These are phyloP conservation scores for Fusarium sp. DNA, from an alignment of 2,329 filamentous ascomycete species.

Conservation along the genomic window DNA sequence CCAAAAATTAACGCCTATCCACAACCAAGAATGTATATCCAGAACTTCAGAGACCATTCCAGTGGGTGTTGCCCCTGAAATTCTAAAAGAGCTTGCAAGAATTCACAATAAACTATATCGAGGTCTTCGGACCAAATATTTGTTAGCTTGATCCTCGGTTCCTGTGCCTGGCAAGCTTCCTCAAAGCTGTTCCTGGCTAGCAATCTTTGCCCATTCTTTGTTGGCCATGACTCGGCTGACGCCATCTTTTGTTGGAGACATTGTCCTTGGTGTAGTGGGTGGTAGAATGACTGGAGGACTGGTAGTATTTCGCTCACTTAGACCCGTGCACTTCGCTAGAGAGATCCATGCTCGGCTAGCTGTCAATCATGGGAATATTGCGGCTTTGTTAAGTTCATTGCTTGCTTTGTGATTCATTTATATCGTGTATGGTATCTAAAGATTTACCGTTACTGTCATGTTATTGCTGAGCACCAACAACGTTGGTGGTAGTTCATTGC, in stretches of 20 bases:
- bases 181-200: conserved; percentile 37
- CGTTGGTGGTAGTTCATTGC: conserved; percentile 78
- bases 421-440: conserved; percentile 54
- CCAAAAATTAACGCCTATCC: conserved; percentile 8
- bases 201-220: conserved; percentile 30
- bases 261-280: conserved; percentile 5
- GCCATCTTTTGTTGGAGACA: conserved; percentile 19
- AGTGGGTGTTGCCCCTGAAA: conserved; percentile 27
- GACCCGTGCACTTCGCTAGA: conserved; percentile 1
- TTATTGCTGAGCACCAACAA: conserved; percentile 87
- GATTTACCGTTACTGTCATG: conserved; percentile 86
- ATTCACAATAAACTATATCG: conserved; percentile 35
- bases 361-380: conserved; percentile 34
- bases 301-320: not conserved
- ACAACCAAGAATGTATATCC: conserved; percentile 3
- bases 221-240: conserved; percentile 35
- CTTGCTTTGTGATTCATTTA: conserved; percentile 13
- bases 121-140: not conserved
- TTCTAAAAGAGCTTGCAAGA: conserved; percentile 27
- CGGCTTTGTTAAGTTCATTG: conserved; percentile 21
- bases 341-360: conserved; percentile 22
- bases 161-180: conserved; percentile 25
- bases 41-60: conserved; percentile 35
- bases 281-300: not conserved
- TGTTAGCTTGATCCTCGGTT: conserved; percentile 7